Percentiles rank a stretch among this genome's conserved stretches.
These are phyloP conservation scores for Penstemon davidsonii DNA, from an alignment of 257 asterid genomes.

Conservation along the genomic window DNA sequence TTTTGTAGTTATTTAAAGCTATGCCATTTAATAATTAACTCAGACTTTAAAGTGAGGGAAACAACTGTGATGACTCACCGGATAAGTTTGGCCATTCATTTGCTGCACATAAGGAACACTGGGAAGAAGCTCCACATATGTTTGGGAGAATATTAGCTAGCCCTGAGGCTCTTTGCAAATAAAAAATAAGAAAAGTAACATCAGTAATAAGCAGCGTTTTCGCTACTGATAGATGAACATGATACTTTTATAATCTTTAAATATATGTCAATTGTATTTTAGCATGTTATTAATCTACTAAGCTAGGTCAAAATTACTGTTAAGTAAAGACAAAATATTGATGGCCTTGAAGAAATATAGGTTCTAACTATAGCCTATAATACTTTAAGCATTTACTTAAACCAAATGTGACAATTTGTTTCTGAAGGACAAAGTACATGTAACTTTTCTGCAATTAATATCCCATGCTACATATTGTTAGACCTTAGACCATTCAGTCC, in stretches of 20 bases:
- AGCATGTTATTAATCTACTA: not conserved
- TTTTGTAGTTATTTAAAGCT: not conserved
- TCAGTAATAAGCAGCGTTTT: too few species aligned
- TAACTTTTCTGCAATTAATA: conserved; percentile 6
- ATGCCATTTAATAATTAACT: not conserved
- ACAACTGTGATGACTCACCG: too few species aligned
- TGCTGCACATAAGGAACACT: too few species aligned
- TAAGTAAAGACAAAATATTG: conserved; percentile 5
- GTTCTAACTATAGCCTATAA: not conserved
- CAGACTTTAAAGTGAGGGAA: too few species aligned
- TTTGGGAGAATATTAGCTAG: not conserved
- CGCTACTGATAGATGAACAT: not conserved
- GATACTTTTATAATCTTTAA: not conserved
- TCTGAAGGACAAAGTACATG: not conserved
- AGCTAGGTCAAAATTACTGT: not conserved
- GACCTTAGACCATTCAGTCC: conserved; percentile 17
- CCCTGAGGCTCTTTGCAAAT: too few species aligned
- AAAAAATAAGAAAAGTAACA: too few species aligned
- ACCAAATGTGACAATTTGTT: not conserved
- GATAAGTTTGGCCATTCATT: too few species aligned
- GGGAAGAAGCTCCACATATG: not conserved
- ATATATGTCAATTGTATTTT: not conserved
- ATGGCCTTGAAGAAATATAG: not conserved
- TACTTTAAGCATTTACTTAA: not conserved
- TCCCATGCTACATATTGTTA: not conserved